phyloP scores from a whole-genome alignment of 345 rosid genomes.

The Atalantia buxifolia region DNA sequence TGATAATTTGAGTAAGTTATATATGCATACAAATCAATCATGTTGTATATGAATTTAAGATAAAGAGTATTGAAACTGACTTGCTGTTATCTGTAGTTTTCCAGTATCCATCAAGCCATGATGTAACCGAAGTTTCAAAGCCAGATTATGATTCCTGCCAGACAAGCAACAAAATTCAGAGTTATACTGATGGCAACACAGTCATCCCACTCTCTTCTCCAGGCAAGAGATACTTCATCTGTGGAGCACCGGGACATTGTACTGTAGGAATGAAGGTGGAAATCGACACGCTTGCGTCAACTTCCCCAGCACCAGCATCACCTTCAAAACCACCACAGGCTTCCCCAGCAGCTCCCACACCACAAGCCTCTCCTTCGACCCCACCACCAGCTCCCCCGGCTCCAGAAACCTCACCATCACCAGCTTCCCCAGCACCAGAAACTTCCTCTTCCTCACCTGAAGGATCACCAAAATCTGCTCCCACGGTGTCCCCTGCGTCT shows the following conservation, averaged over 20 bases:
- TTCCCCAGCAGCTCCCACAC: slow-evolving; percentile 7
- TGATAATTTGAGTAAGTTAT: slow-evolving; percentile 62
- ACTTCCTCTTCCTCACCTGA: slow-evolving; percentile 11
- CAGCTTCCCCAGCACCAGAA: slow-evolving; percentile 18
- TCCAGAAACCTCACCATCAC: slow-evolving; percentile 1
- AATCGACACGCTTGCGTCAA: slow-evolving; percentile 39
- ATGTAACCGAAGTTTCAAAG: slow-evolving; percentile 58
- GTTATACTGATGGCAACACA: slow-evolving; percentile 50
- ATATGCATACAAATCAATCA: background rate
- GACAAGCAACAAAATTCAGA: slow-evolving; percentile 34
- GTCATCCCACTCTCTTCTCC: slow-evolving; percentile 51
- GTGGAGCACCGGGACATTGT: slow-evolving; percentile 70
- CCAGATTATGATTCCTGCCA: slow-evolving; percentile 57
- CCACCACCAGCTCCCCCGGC: slow-evolving; percentile 12
- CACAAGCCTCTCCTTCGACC: background rate
- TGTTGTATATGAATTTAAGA: background rate
- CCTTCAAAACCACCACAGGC: slow-evolving; percentile 21
- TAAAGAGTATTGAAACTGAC: background rate
- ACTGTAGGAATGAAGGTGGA: slow-evolving; percentile 67
- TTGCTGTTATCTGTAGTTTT: slow-evolving; percentile 42
- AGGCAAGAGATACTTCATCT: slow-evolving; percentile 80
- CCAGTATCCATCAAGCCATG: slow-evolving; percentile 46
- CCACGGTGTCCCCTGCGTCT: slow-evolving; percentile 6
- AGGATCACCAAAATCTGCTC: slow-evolving; percentile 13
- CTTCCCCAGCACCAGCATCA: slow-evolving; percentile 24